Evolutionary conservation across 2,329 filamentous ascomycete genomes (phyloP), one percentile per base, ranked within the genome.

Genomic region (Claviceps sp.): DNA sequence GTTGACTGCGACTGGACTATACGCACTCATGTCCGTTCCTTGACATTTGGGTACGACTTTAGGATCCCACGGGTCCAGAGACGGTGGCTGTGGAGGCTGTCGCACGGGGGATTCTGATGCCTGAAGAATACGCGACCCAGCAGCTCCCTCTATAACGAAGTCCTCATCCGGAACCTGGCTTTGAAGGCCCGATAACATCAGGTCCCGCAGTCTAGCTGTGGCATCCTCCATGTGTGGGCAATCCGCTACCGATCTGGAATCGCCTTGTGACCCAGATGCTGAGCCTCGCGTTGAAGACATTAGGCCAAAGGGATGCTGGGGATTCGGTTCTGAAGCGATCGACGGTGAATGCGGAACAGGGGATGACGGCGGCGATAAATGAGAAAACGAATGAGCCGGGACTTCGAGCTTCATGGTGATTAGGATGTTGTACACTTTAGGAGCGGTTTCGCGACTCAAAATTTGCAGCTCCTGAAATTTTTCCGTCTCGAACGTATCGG

Each of bases 371-470:
- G 63, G 62, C 16, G 65, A 67, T 30, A 57, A 45, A 26, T 59
- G 56, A 6, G 54, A 56, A 56, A 63, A 56, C 54, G 63, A 60
- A 53, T 26, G 45, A 8, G 38, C 43, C 4, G 58, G 60, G n/a
- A 61, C 60, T 46, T 73, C 70, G 13, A 80, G 68, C 59, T 73
- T 79, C 71, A 80, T 74, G 48, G 74, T 69, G 63, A 73, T 73
- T 16, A 81, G 63, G 37, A 76, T 71, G 49, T 78, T 73, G 47
- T 70, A 64, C 13, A 78, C 72, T 49, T 66, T 68, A 1, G 74
- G 70, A 1, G 76, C 75, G 1, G 72, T 69, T 49, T 71, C 71
- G 51, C 75, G 70, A 16, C 73, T 74, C 5, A 71, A 58, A 40
- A 68, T 68, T 58, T 74, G 73, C 4, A 80, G 64, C 56, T 75